Percentiles rank a stretch among this genome's conserved stretches.
Evolutionary conservation across 352 stramenopile genomes (phyloP).

Genomic region (Globisporangium heterothallicum): DNA sequence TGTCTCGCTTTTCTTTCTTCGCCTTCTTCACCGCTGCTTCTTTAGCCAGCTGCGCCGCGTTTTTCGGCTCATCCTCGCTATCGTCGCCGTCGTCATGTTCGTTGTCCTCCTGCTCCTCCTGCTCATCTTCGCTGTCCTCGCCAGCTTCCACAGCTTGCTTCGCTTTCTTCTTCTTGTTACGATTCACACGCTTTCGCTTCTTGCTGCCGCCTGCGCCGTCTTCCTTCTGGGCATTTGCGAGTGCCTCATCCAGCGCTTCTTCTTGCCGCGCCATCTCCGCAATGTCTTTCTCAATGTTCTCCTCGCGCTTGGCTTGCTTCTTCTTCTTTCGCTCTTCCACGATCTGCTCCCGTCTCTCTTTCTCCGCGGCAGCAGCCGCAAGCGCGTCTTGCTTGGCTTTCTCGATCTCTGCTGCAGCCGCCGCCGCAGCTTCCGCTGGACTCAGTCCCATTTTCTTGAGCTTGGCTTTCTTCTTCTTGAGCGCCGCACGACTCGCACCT

Average conservation of each 20-base stretch:
- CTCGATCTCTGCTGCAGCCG: constrained; percentile 24
- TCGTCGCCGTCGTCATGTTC: constrained; percentile 6
- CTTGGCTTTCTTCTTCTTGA: constrained; percentile 77
- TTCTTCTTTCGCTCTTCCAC: constrained; percentile 20
- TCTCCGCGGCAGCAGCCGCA: constrained; percentile 10
- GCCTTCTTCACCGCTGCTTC: constrained; percentile 9
- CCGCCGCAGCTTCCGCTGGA: constrained; percentile 20
- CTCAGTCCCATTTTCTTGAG: constrained; percentile 55
- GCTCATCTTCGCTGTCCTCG: constrained; percentile 13
- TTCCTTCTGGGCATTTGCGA: constrained; percentile 3
- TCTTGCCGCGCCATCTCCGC: constrained; percentile 17
- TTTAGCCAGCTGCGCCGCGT: constrained; percentile 10
- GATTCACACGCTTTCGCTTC: constrained; percentile 27
- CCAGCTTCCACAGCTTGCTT: constrained; percentile 16
- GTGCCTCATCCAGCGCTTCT: constrained; percentile 7
- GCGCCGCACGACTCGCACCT: constrained; percentile 58
- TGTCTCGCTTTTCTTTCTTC: constrained; percentile 13
- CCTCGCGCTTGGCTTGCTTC: constrained; percentile 16
- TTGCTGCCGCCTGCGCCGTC: constrained; percentile 22
- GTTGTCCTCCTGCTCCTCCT: constrained; percentile 9
- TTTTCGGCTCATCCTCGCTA: constrained; percentile 1
- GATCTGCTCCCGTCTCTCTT: constrained; percentile 15
- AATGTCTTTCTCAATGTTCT: constrained; percentile 12
- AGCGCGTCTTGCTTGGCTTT: constrained; percentile 22
- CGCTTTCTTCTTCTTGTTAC: constrained; percentile 17